Percentiles rank a stretch among this genome's conserved stretches.
These are phyloP conservation scores for Talaromyces thailandensis DNA, from an alignment of 495 filamentous ascomycete species.

Conservation along the genomic window DNA sequence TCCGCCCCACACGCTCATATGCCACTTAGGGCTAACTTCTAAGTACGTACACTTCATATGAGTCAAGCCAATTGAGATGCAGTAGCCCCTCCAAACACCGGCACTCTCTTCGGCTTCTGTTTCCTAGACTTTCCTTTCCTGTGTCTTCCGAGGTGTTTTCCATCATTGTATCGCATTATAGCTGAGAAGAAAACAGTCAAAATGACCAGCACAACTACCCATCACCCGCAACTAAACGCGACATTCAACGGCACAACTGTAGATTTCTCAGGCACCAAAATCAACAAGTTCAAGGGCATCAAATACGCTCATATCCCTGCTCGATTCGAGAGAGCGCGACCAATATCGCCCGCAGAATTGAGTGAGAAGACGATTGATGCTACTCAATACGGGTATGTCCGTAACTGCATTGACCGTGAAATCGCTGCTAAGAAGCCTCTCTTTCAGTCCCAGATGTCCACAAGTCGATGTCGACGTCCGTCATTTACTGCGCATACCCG, in stretches of 20 bases:
- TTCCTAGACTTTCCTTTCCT: not conserved
- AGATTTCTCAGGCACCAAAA: constrained; percentile 5
- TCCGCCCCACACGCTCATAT: not conserved
- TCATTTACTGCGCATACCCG: constrained; percentile 11
- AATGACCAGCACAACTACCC: constrained; percentile 19
- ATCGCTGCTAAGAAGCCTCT: not conserved
- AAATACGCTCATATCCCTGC: constrained; percentile 28
- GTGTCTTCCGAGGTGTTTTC: not conserved
- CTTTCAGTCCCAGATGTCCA: constrained; percentile 26
- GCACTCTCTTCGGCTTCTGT: not conserved
- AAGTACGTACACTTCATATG: not conserved
- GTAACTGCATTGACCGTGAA: not conserved
- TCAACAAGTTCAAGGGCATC: constrained; percentile 29
- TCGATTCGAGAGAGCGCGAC: constrained; percentile 24
- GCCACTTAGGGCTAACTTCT: not conserved
- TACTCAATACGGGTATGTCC: constrained; percentile 24
- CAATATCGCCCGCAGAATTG: constrained; percentile 14
- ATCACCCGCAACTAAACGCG: constrained; percentile 19
- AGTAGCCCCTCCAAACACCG: not conserved
- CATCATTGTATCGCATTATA: no score
- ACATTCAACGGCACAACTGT: constrained; percentile 23
- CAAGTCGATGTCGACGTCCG: constrained; percentile 28
- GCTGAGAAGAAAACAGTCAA: constrained; percentile 5
- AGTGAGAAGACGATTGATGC: constrained; percentile 22
- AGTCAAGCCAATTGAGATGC: not conserved